Evolutionary conservation across 192 early-diverging fungal species (phyloP), one percentile per base, ranked within the genome.

Genomic region (Gryganskiella cystojenkinii): DNA sequence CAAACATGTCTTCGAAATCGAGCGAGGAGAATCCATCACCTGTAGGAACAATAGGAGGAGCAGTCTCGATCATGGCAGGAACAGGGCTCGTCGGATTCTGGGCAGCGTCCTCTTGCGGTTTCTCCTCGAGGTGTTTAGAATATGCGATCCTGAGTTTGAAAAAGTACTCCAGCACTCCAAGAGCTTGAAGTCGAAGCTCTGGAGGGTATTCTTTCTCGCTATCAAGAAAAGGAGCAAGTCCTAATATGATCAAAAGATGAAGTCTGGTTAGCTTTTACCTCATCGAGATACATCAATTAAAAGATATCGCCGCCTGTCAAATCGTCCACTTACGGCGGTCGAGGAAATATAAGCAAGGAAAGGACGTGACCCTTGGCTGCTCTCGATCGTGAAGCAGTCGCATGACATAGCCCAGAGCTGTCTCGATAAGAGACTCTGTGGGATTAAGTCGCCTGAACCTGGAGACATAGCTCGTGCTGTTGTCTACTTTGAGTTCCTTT

Each of bases 1-100:
- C 61, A 52, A 64, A 69, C 34, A 64, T 6, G 5, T 50, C 55
- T 9, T 73, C 71, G 31, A 52, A 52, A 20, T 78, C 74, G 14
- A 69, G 33, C 3, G 58, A 78, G 11, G 66, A 58, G 19, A 78
- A 60, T 2, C 42, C 74, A 45, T 69, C 66, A 3, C 68, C 64
- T 24, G 40, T n/a, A 19, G 13, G 22, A 22, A 8, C 55, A 3
- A 17, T 20, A 17, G 43, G 24, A 13, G 37, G 7, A 40, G 37
- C 5, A 13, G 37, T 13, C 37, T 40, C 37, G 13, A 13, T 40
- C 13, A 13, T 40, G 5, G 5, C 37, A 13, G 7, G 37, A 40
- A 40, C 5, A 40, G 37, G 37, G 37, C 5, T 40, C 7, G 5
- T 40, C 9, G 30, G 28, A 27, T n/a, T 31, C 30, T 5, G 60